phyloP scores from a whole-genome alignment of 495 filamentous ascomycete genomes.

The Cercophora samala region DNA sequence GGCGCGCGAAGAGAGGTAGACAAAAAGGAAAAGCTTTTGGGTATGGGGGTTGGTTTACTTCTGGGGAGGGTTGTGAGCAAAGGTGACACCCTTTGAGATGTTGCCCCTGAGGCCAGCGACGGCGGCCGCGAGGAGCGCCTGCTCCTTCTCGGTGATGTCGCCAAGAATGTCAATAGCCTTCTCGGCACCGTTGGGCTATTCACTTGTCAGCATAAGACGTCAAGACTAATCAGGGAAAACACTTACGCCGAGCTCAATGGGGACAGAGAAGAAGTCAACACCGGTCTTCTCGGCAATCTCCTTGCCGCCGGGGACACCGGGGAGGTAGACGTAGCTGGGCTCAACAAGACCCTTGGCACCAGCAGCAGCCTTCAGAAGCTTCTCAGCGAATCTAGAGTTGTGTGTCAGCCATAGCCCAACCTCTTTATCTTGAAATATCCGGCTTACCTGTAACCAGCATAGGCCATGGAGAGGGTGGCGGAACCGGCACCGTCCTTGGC shows the following conservation, averaged over 20 bases:
- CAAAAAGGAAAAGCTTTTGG: conserved; percentile 9
- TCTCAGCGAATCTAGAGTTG: conserved; percentile 76
- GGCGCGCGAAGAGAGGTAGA: not conserved
- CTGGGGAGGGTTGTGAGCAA: conserved; percentile 67
- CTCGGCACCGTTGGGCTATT: conserved; percentile 72
- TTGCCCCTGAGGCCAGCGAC: conserved; percentile 79
- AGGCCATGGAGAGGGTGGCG: conserved; percentile 96
- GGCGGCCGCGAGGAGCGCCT: conserved; percentile 74
- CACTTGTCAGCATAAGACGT: conserved; percentile 31
- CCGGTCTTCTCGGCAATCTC: conserved; percentile 77
- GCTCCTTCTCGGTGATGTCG: conserved; percentile 73
- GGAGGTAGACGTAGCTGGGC: conserved; percentile 91
- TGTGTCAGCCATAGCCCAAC: conserved; percentile 27
- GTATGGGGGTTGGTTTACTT: conserved; percentile 36
- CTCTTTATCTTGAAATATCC: not conserved
- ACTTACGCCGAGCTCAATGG: conserved; percentile 89
- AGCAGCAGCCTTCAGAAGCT: conserved; percentile 79
- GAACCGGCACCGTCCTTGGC: conserved; percentile 95
- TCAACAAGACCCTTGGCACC: conserved; percentile 90
- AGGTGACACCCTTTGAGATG: conserved; percentile 89
- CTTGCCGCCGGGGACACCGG: conserved; percentile 82
- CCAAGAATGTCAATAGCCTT: conserved; percentile 76
- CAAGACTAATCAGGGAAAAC: not conserved
- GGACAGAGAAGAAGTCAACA: conserved; percentile 92
- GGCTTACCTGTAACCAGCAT: conserved; percentile 83